Percentiles rank a stretch among this genome's conserved stretches.
phyloP scores from a whole-genome alignment of 495 filamentous ascomycete species.

The Penicillium longicatenatum region DNA sequence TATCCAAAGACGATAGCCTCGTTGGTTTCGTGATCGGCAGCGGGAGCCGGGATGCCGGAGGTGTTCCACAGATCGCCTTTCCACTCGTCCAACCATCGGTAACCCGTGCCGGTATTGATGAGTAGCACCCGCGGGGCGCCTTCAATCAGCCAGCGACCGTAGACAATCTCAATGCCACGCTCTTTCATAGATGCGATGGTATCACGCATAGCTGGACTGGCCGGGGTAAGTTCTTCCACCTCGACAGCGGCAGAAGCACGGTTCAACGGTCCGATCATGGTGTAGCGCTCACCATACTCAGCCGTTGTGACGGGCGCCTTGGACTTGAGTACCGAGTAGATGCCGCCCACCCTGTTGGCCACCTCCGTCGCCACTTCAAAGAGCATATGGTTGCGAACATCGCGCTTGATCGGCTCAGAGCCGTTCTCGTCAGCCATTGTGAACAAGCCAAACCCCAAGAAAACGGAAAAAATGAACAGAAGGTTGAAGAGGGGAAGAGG shows the following conservation, averaged over 20 bases:
- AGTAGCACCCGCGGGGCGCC: slow-evolving; percentile 91
- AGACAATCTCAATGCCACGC: slow-evolving; percentile 85
- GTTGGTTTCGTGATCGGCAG: slow-evolving; percentile 92
- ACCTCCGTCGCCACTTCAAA: slow-evolving; percentile 98
- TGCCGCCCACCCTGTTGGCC: slow-evolving; percentile 95
- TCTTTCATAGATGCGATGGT: slow-evolving; percentile 90
- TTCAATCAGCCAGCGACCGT: slow-evolving; percentile 97
- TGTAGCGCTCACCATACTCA: slow-evolving; percentile 98
- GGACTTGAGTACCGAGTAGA: slow-evolving; percentile 98
- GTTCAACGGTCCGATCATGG: slow-evolving; percentile 92
- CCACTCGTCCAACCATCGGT: slow-evolving; percentile 92
- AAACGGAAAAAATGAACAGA: slow-evolving; percentile 4
- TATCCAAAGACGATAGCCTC: slow-evolving; percentile 98
- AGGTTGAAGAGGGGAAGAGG: slow-evolving; percentile 12
- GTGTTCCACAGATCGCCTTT: slow-evolving; percentile 93
- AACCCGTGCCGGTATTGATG: slow-evolving; percentile 93
- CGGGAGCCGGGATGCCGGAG: slow-evolving; percentile 88
- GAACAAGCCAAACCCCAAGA: slow-evolving; percentile 3
- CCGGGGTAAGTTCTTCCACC: slow-evolving; percentile 87
- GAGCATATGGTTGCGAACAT: slow-evolving; percentile 78
- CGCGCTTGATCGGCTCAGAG: slow-evolving; percentile 52
- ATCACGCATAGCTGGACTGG: slow-evolving; percentile 73
- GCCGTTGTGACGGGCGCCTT: slow-evolving; percentile 97
- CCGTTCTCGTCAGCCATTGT: slow-evolving; percentile 38
- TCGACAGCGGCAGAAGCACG: slow-evolving; percentile 89